Evolutionary conservation across 257 asterid species (phyloP), one percentile per base, ranked within the genome.

Genomic region (Przewalskia tangutica): DNA sequence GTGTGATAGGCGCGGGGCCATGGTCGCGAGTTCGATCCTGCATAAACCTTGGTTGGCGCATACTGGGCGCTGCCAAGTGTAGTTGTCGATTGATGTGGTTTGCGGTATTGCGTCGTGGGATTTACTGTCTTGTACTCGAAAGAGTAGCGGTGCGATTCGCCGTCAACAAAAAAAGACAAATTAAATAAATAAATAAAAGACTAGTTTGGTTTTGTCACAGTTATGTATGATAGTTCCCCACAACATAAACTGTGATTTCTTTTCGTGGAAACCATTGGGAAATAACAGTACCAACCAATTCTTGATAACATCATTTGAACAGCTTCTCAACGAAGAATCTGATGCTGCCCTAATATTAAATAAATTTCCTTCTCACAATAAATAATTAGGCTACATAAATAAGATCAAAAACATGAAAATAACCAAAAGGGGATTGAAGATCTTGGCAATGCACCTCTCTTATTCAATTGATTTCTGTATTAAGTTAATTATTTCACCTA

Each of bases 191-290:
- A 36, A 34, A 13, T 65, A 65, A 14, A 34, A 36, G 20, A 76
- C 34, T 50, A 40, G 80, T 83, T 77, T 66, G 44, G 58, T 67
- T 81, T 66, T 77, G 62, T 14, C 85, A 85, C 64, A 55, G 76
- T 48, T 27, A 23, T 27, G 77, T 53, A 76, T 81, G 79, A 76
- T 81, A 5, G 60, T 50, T 11, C 53, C 78, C 63, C 17, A 3
- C 66, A 62, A 77, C 79, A 50, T 75, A 50, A 50, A 75, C 8
- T 75, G 23, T 50, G 59, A 51, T 75, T 50, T 75, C 46, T 50
- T 50, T 75, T 75, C 63, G 27, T 75, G 62, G 62, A 75, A 75
- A 75, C 27, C 27, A 75, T 75, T 75, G 62, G 62, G 80, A 50
- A 75, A 75, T 27, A 75, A 50, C 23, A 75, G 36, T 5, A 68